phyloP scores from a whole-genome alignment of 139 green algal genomes.

The Chlamydomonas sp. region DNA sequence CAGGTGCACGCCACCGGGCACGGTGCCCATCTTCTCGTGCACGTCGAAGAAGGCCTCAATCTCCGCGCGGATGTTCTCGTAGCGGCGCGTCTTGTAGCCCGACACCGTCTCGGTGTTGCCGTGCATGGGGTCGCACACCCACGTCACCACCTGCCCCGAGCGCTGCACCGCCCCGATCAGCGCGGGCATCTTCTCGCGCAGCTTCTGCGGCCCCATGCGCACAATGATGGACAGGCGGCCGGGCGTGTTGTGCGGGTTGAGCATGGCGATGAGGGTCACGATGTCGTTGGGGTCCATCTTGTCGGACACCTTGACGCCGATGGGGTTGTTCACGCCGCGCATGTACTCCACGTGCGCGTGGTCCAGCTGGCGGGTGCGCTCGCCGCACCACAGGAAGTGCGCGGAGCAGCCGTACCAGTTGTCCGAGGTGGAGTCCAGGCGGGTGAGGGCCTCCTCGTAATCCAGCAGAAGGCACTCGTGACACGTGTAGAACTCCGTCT shows the following conservation, averaged over 20 bases:
- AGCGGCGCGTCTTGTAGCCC: slow-evolving; percentile 97
- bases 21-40: slow-evolving; percentile 78
- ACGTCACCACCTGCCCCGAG: slow-evolving; percentile 89
- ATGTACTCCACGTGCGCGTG: slow-evolving; percentile 97
- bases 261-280: slow-evolving; percentile 85
- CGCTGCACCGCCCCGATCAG: slow-evolving; percentile 62
- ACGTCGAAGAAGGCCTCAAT: slow-evolving; percentile 91
- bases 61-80: slow-evolving; percentile 87
- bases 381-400: slow-evolving; percentile 98
- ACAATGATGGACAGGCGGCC: slow-evolving; percentile 94
- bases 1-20: slow-evolving; percentile 93
- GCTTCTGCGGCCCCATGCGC: slow-evolving; percentile 95
- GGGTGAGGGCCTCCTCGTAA: slow-evolving; percentile 96
- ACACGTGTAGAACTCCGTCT: slow-evolving; percentile 96
- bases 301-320: slow-evolving; percentile 93
- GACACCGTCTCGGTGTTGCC: slow-evolving; percentile 96
- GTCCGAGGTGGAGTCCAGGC: slow-evolving; percentile 70
- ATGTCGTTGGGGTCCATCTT: slow-evolving; percentile 95
- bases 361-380: slow-evolving; percentile 98
- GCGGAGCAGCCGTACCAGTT: slow-evolving; percentile 92
- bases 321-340: slow-evolving; percentile 94
- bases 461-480: slow-evolving; percentile 96
- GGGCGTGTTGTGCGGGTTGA: slow-evolving; percentile 97
- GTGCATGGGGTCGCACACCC: slow-evolving; percentile 99
- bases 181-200: slow-evolving; percentile 82